Conservation (phyloP, 23 red algal genomes). For the Cyanidiococcus yangmingshanensis region DNA sequence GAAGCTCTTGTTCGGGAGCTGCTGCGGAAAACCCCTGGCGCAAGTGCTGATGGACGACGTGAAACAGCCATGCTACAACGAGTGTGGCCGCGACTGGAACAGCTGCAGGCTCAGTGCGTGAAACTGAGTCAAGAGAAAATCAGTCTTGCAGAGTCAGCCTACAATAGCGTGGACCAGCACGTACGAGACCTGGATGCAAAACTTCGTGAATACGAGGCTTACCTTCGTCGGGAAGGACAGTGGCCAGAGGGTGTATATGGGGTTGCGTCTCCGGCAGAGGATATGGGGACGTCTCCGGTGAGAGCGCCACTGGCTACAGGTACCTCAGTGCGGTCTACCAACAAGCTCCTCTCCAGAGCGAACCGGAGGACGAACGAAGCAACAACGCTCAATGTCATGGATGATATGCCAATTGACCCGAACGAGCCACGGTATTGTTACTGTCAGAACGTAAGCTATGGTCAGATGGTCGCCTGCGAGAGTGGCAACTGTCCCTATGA, state of each 20-base stretch:
- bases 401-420: slow-evolving; percentile 42
- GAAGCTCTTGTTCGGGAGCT: slow-evolving; percentile 7
- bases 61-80: neutral
- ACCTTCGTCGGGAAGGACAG: slow-evolving; percentile 56
- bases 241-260: slow-evolving; percentile 37
- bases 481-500: slow-evolving; percentile 74
- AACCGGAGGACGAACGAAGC: neutral
- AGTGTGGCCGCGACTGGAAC: neutral
- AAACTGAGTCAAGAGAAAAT: slow-evolving; percentile 22
- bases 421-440: slow-evolving; percentile 42
- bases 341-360: neutral
- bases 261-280: neutral
- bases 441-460: slow-evolving; percentile 71
- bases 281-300: neutral
- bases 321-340: neutral
- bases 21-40: neutral
- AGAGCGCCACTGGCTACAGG: neutral
- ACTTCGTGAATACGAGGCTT: slow-evolving; percentile 68
- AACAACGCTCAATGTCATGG: slow-evolving; percentile 18
- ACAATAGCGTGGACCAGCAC: slow-evolving; percentile 27
- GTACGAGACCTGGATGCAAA: slow-evolving; percentile 40
- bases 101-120: slow-evolving; percentile 14
- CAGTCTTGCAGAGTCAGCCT: slow-evolving; percentile 33
- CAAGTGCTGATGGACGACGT: neutral
- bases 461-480: slow-evolving; percentile 98